Evolutionary conservation across 2,329 filamentous ascomycete species (phyloP), one percentile per base, ranked within the genome.

Genomic region (Claviceps fusiformis): DNA sequence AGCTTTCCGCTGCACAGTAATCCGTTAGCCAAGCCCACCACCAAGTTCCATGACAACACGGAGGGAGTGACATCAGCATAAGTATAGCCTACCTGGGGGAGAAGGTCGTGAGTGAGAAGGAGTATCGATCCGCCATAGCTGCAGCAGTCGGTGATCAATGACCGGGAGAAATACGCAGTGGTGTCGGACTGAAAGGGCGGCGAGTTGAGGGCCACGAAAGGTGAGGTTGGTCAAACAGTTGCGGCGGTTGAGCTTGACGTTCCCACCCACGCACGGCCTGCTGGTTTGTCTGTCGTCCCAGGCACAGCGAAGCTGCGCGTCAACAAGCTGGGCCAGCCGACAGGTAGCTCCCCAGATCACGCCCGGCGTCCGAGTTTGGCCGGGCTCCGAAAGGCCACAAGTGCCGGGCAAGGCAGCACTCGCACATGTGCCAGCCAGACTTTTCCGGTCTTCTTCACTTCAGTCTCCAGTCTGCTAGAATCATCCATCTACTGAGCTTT

Each of bases 101-200:
- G 85, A 98, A 98, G 62, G 93, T 98, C 61, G 93, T 98, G 71
- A 98, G 82, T 58, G 93, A 98, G 84, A 98, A 98, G 55, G 92
- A 96, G 75, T 98, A 98, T 78, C 93, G 82, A 75, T 98, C 93
- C 68, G 93, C 92, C 92, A 98, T 98, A 70, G 62, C 77, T 67
- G 65, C 59, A 61, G 53, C 33, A 58, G 45, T 54, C 59, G 37
- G 54, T 47, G 39, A 44, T 33, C 8, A 19, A 50, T 43, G 11
- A 44, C 41, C 31, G 29, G 7, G 53, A 45, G 47, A 52, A 27
- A 27, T 15, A 29, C 8, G 27, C 44, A 55, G 54, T 54, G 56
- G 53, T 53, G 56, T 57, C 60, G 54, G 54, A 53, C 53, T 56
- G 46, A 35, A 56, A 55, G 51, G 55, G 33, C 39, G 50, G 59